Evolutionary conservation across 2,329 filamentous ascomycete genomes (phyloP).

Genomic region (Exophiala spinifera): DNA sequence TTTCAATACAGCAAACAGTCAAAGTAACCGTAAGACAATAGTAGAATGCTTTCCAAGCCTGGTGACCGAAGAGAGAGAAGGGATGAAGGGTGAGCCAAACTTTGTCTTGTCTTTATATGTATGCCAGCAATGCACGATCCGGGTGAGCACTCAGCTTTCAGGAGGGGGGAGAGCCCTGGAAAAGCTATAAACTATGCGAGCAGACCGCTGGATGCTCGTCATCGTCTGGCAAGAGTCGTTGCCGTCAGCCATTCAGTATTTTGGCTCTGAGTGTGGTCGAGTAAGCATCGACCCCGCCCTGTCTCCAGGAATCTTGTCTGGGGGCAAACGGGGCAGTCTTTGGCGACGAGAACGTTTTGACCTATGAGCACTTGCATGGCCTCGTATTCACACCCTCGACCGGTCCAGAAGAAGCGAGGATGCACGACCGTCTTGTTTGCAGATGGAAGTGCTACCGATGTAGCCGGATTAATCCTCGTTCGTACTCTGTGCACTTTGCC

Average conservation of each 20-base stretch:
- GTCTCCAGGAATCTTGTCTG: neutral
- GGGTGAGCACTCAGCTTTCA: too few species aligned
- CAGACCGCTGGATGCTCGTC: neutral
- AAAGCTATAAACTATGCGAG: too few species aligned
- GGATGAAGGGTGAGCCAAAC: neutral
- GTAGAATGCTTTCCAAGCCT: too few species aligned
- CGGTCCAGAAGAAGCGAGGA: constrained; percentile 4
- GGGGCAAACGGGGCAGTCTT: constrained; percentile 12
- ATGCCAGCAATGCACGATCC: too few species aligned
- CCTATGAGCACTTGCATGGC: constrained; percentile 5
- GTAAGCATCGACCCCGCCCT: constrained; percentile 3
- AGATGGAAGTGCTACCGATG: neutral
- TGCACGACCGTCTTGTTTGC: neutral
- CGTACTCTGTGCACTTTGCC: neutral
- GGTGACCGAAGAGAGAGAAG: neutral
- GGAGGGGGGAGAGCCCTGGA: too few species aligned
- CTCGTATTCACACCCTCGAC: neutral
- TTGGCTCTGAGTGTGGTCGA: neutral
- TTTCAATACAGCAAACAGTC: neutral
- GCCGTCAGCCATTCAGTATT: neutral
- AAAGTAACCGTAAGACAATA: neutral
- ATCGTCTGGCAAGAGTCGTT: neutral
- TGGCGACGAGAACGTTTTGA: constrained; percentile 12
- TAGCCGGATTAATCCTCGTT: constrained; percentile 7
- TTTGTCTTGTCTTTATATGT: neutral